Evolutionary conservation across 495 filamentous ascomycete species (phyloP), one percentile per base, ranked within the genome.

Genomic region (Neurospora sublineolata): DNA sequence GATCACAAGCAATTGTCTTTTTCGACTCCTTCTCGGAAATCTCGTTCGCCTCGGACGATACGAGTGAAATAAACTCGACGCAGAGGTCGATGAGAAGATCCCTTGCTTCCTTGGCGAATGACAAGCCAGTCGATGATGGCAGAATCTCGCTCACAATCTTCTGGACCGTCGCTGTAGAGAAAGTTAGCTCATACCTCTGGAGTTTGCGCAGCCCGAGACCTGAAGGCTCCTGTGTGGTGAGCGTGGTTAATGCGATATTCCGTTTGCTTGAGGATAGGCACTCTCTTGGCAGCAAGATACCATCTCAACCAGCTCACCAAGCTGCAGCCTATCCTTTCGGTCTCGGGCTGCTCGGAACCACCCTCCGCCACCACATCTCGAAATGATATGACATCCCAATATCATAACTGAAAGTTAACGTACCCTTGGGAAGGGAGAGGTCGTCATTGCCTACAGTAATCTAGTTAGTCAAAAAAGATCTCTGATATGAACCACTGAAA

Each of bases 21-120:
- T 99, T 99, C 12, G 93, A 91, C 74, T 99, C 95, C 77, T 94
- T 97, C 81, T 99, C 95, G 18, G 93, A 93, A 73, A 99, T 99
- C 75, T 99, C 95, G 79, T 99, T 99, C 10, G 95, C 96, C 83
- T 99, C 94, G 41, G 92, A 95, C 33, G 94, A 97, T 70, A 99
- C 92, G 70, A 99, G 87, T 11, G 96, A 97, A 80, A 99, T 97
- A 84, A 98, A 99, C 79, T 99, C 95, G 73, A 98, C 95, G 79
- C 96, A 99, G 85, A 94, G 98, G 82, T 98, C 95, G 82, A 98
- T 98, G 58, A 99, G 87, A 5, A 97, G 85, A 76, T 99, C 95
- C 68, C 96, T 89, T 3, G 95, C 93, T 75, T 99, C 95, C 82
- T 94, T 96, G 33, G 93, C 91, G 79, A 97, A 98, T n/a, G 84